Base-by-base conservation (phyloP, 2,329 filamentous ascomycete species). In the Diaporthe batatas region DNA sequence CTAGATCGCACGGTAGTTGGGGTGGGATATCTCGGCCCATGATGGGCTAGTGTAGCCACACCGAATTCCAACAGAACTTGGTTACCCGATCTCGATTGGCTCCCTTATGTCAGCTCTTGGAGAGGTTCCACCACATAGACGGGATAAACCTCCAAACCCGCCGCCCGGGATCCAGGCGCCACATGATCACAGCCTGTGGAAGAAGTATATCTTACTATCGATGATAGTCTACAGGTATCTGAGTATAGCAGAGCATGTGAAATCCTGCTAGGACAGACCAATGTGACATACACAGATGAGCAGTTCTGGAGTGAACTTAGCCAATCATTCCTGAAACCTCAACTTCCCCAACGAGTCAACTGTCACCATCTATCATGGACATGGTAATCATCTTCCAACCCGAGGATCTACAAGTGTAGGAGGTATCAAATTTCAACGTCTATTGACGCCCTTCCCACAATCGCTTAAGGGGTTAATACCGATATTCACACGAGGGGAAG, bases 71-170 rank as follows among this genome's bases (percentile, higher is more conserved):
- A 11, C 44, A 49, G 44, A 49, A 21, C 44, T 39, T 49, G 21
- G 7, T 49, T 49, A 21, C 44, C 21, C 44, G 6, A 14, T n/a
- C 47, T n/a, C 25, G 6, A 8, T 32, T 6, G 12, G 12, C n/a
- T 25, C 12, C 21, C 58, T 64, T 49, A 49, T 49, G 58, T 64
- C 58, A 64, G 58, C 25, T 34, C 16, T 49, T 62, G 39, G 42
- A 25, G 42, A 11, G n/a, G 21, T n/a, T 18, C 42, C 18, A 49
- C 42, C 18, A 49, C 39, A 18, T 42, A 34, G 58, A n/a, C 16
- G 42, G 18, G 58, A 16, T 16, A n/a, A 25, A 8, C n/a, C 21
- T 42, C 18, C 29, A 14, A 18, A 18, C 14, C 62, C 32, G 29
- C 14, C 21, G 34, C 51, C 8, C 29, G 49, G n/a, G 23, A 21